Base-by-base conservation (phyloP, 257 asterid genomes). In the Agastache rugosa region DNA sequence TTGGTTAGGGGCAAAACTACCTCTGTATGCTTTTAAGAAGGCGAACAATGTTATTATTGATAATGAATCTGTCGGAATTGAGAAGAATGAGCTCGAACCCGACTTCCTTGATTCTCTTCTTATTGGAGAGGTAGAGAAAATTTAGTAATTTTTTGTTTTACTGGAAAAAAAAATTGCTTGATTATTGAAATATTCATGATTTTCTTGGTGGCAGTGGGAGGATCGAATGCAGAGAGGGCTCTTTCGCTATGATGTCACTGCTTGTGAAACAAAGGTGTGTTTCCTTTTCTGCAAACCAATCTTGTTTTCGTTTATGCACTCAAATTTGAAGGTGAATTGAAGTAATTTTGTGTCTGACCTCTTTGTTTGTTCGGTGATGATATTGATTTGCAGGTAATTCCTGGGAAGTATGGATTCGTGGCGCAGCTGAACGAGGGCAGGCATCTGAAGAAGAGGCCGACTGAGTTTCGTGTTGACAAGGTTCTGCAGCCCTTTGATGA, bases 361-460 rank as follows among this genome's bases (percentile, higher is more conserved):
- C 42, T 37, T 50, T 51, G 54, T 48, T 48, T 48, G 27, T 19
- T 51, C 8, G 51, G 23, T 17, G n/a, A 11, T 16, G 34, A 17
- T 42, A 4, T 42, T 31, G 19, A 41, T 27, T 42, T 75, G n/a
- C 69, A 94, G 97, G 97, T 94, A 74, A 94, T 94, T 82, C 93
- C 99, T 7, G 99, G 97, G 72, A 80, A 89, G 60, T 86, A 87
- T 78, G 97, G 97, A 20, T 92, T 94, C 31, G 76, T 94, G 41
- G 98, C 98, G 1, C 98, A 94, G 84, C 86, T 94, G 71, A 94
- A 94, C 41, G 96, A 94, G 84, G 98, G 98, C 67, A 83, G 98
- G 87, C 98, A 94, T 87, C 92, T 94, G 54, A 92, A 91, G 90
- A 94, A 94, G 83, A 87, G 98, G 96, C 98, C 97, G 20, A 92